phyloP scores from a whole-genome alignment of 2,329 filamentous ascomycete species.

The Colletotrichum orchidophilum region DNA sequence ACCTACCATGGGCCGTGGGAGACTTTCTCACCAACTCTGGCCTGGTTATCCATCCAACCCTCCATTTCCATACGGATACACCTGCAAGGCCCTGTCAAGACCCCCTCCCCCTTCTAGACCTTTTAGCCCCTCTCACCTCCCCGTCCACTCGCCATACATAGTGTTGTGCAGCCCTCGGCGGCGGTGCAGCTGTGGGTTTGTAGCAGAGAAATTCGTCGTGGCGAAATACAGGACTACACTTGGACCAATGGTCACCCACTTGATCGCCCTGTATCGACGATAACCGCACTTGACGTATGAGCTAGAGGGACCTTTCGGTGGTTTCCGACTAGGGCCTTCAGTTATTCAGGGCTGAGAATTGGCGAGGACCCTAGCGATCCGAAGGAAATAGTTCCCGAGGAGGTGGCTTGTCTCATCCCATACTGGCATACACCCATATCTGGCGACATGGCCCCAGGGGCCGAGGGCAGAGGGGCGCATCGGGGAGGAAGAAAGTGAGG shows the following conservation, averaged over 20 bases:
- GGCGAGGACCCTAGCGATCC: conserved; percentile 30
- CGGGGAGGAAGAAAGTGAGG: conserved; percentile 29
- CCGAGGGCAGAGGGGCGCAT: conserved; percentile 7
- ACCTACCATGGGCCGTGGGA: background rate
- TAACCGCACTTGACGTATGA: conserved; percentile 29
- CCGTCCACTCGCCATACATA: conserved; percentile 16
- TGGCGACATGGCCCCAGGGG: conserved; percentile 35
- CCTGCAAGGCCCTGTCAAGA: conserved; percentile 18
- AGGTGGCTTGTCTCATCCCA: conserved; percentile 50
- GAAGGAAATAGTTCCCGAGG: conserved; percentile 39
- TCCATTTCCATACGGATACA: conserved; percentile 24
- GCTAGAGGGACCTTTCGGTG: conserved; percentile 20
- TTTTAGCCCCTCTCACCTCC: background rate
- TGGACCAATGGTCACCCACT: conserved; percentile 14
- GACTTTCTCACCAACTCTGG: background rate
- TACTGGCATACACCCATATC: conserved; percentile 39
- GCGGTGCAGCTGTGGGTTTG: conserved; percentile 32
- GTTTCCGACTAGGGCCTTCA: conserved; percentile 27
- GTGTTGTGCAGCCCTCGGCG: conserved; percentile 15
- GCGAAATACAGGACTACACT: conserved; percentile 22
- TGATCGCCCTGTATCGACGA: conserved; percentile 21
- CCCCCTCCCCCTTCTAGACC: conserved; percentile 26
- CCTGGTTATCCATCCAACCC: conserved; percentile 8
- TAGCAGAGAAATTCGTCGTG: conserved; percentile 32
- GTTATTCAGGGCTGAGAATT: conserved; percentile 28